Evolutionary conservation across 148 eudicot species (phyloP).

Genomic region (Drosera capensis): DNA sequence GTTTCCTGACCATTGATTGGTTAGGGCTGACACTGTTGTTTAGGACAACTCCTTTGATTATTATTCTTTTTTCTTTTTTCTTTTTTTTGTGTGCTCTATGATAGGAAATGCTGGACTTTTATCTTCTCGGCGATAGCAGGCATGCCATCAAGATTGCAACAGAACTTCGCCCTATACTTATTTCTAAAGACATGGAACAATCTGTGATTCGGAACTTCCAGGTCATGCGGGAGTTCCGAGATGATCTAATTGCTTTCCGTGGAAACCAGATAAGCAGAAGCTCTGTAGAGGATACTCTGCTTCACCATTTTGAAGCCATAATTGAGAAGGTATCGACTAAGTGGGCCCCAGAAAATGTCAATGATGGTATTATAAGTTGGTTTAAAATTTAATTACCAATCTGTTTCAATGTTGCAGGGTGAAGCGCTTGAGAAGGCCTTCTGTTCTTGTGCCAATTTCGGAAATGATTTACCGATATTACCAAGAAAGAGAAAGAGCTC

Average conservation of each 20-base stretch:
- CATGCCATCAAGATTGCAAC: conserved; percentile 16
- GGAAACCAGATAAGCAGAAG: conserved; percentile 20
- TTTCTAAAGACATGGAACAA: conserved; percentile 50
- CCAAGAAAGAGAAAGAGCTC: conserved; percentile 8
- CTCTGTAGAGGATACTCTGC: conserved; percentile 38
- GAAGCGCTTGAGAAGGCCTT: conserved; percentile 26
- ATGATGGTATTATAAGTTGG: background rate
- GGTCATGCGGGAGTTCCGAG: conserved; percentile 42
- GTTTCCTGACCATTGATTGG: background rate
- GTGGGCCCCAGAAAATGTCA: background rate
- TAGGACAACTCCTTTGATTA: too few species aligned
- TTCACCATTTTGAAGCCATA: conserved; percentile 41
- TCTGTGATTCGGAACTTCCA: conserved; percentile 40
- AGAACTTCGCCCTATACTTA: conserved; percentile 29
- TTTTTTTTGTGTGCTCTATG: background rate
- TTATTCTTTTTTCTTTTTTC: too few species aligned
- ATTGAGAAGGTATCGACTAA: conserved; percentile 36
- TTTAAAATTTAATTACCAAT: conserved; percentile 3
- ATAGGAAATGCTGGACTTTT: conserved; percentile 52
- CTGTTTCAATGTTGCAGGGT: conserved; percentile 29
- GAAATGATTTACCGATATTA: conserved; percentile 7
- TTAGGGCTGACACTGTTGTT: too few species aligned
- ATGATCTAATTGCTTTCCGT: conserved; percentile 23
- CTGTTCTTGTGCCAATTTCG: conserved; percentile 10
- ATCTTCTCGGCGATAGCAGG: conserved; percentile 46